Base-by-base conservation (phyloP, 192 early-diverging fungal species). In the Coemansia sp. region DNA sequence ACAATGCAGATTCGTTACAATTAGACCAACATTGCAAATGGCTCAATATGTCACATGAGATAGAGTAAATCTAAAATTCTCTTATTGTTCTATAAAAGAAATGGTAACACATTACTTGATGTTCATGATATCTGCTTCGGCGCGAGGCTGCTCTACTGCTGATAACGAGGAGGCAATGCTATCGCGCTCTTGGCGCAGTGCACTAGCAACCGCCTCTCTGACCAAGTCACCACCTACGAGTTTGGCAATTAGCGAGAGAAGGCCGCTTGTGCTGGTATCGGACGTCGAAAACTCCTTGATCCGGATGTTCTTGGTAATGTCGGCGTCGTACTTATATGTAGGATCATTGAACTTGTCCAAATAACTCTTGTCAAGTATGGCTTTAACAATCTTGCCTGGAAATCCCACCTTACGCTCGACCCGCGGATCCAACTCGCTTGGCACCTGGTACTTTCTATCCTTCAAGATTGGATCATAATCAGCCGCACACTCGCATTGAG, bases 231-330 rank as follows among this genome's bases (percentile, higher is more conserved):
- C 47, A 20, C 47, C 47, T 16, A 49, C 20, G 12, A 6, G 47
- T 16, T 49, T 49, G 47, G 20, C 20, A 49, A 49, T 20, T 8
- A 49, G 15, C 47, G 47, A 49, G 16, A 49, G 16, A 49, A 49
- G 47, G 3, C 15, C 47, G 20, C 16, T 49, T 20, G 16, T 49
- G 5, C 47, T 16, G 2, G 16, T 20, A 16, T 18, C 47, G 22
- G 47, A 16, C 47, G 47, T 74, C 11, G 84, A 84, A 81, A 84
- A 87, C 43, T 73, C 74, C 65, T 86, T 86, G 62, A 86, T 71
- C 13, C 58, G 64, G 57, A 88, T 55, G 39, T 85, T 85, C 34
- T 78, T 76, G 1, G 82, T 60, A 38, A 82, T 69, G 27, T 76
- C 73, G 27, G 66, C 74, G 55, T 61, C 68, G 71, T 62, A 76